Evolutionary conservation across 352 stramenopile species (phyloP), one percentile per base, ranked within the genome.

Genomic region (Phytophthora parvispora): DNA sequence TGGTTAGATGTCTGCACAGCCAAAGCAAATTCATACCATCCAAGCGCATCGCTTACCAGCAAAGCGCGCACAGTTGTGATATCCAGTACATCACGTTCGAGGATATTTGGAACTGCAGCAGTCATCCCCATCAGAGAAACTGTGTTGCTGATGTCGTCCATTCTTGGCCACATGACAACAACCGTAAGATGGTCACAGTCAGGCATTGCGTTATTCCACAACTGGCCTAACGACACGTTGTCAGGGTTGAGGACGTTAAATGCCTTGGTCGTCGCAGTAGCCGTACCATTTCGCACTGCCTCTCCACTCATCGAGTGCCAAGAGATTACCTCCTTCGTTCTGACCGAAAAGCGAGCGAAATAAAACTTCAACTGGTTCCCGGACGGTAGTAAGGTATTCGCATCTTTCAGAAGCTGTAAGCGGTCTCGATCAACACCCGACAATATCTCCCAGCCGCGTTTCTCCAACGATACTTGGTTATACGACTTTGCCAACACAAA

Each of bases 241-340:
- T 69, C 62, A 47, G 51, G 50, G 34, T 68, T 68, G 9, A 68
- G 16, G 20, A 56, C 32, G 16, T 68, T 56, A 3, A 62, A 31
- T 25, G n/a, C 38, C 15, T 32, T 28, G 12, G 12, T 47, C 10
- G 20, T 20, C 45, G 6, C 27, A 6, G n/a, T 42, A 8, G 16
- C 7, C 18, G 32, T 34, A 6, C 53, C 60, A 54, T 32, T 53
- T 13, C 42, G 22, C 20, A 62, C 24, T 24, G 32, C 54, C 18
- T 31, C 31, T 28, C 60, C 50, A 34, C 5, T 55, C 13, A 50
- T 28, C 24, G 32, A 64, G 16, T 53, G 58, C 63, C 63, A 70
- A 3, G 22, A 48, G 12, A 60, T 18, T 9, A 12, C 18, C 20
- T 64, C 47, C 32, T 40, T 25, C 10, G 25, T 40, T 15, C 48